These are phyloP conservation scores for Fusarium scirpi DNA, from an alignment of 2,329 filamentous ascomycete species.

Conservation along the genomic window DNA sequence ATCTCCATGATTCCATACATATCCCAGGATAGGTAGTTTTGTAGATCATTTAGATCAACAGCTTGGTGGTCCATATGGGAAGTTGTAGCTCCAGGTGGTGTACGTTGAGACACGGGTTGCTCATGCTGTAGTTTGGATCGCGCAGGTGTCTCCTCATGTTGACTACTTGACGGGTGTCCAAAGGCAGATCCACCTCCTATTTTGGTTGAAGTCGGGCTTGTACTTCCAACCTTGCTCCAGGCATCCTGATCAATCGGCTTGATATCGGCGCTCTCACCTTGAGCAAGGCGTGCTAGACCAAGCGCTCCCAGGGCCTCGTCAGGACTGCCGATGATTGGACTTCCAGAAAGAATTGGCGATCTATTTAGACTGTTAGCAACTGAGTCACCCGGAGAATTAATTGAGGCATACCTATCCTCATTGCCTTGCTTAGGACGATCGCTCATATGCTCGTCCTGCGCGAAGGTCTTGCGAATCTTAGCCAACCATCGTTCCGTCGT, in stretches of 20 bases:
- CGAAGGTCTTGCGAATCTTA: slow-evolving; percentile 53
- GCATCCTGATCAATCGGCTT: slow-evolving; percentile 31
- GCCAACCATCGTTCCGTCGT: slow-evolving; percentile 56
- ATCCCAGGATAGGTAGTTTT: slow-evolving; percentile 56
- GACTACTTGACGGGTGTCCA: slow-evolving; percentile 25
- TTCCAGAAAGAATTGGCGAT: slow-evolving; percentile 34
- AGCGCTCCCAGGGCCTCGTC: slow-evolving; percentile 41
- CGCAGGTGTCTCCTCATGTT: slow-evolving; percentile 40
- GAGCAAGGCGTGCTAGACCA: slow-evolving; percentile 42
- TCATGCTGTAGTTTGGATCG: slow-evolving; percentile 54
- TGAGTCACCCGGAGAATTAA: neutral
- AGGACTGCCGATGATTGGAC: slow-evolving; percentile 37
- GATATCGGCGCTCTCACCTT: slow-evolving; percentile 35
- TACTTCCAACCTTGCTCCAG: slow-evolving; percentile 29
- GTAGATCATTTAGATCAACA: slow-evolving; percentile 55
- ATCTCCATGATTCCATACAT: slow-evolving; percentile 58
- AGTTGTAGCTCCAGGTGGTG: slow-evolving; percentile 36
- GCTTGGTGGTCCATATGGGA: slow-evolving; percentile 51
- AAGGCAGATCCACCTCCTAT: slow-evolving; percentile 29
- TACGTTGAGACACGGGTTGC: slow-evolving; percentile 49
- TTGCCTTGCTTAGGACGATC: slow-evolving; percentile 36
- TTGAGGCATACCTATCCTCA: slow-evolving; percentile 28
- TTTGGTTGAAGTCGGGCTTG: slow-evolving; percentile 29
- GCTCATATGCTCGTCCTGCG: slow-evolving; percentile 46
- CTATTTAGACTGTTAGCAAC: slow-evolving; percentile 24